A percentile compares a stretch with the other conserved stretches of the same genome.
These are phyloP conservation scores for Aspergillus wentii DNA, from an alignment of 495 filamentous ascomycete species.

Conservation along the genomic window DNA sequence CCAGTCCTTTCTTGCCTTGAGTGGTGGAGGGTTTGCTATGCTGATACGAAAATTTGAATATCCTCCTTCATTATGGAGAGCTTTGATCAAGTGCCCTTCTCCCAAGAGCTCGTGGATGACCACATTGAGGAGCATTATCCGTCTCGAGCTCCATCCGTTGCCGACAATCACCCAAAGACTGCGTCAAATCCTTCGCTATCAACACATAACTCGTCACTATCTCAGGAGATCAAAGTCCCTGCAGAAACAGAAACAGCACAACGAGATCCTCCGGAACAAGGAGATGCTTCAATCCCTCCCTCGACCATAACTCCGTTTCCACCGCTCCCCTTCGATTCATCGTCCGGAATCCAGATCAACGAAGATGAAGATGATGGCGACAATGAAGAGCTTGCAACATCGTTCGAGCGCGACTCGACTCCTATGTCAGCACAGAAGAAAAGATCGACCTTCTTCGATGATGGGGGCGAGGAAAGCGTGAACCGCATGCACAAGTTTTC, in stretches of 20 bases:
- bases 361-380: slow-evolving; percentile 23
- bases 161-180: slow-evolving; percentile 9
- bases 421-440: slow-evolving; percentile 34
- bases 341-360: slow-evolving; percentile 16
- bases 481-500: slow-evolving; percentile 94
- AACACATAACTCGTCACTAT: slow-evolving; percentile 9
- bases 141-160: slow-evolving; percentile 12
- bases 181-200: slow-evolving; percentile 3
- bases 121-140: slow-evolving; percentile 3
- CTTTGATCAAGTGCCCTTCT: slow-evolving; percentile 29
- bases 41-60: neutral
- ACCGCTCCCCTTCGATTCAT: slow-evolving; percentile 20
- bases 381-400: slow-evolving; percentile 39
- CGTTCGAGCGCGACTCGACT: slow-evolving; percentile 38
- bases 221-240: slow-evolving; percentile 9
- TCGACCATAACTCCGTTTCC: slow-evolving; percentile 15
- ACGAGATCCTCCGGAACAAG: slow-evolving; percentile 8
- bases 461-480: slow-evolving; percentile 61
- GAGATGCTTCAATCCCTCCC: slow-evolving; percentile 10
- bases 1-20: no score
- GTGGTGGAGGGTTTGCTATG: no score
- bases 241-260: slow-evolving; percentile 8
- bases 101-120: slow-evolving; percentile 11
- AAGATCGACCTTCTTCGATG: slow-evolving; percentile 49
- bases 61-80: slow-evolving; percentile 27